phyloP scores from a whole-genome alignment of 2,329 filamentous ascomycete species.

The Cordyceps tenuipes region DNA sequence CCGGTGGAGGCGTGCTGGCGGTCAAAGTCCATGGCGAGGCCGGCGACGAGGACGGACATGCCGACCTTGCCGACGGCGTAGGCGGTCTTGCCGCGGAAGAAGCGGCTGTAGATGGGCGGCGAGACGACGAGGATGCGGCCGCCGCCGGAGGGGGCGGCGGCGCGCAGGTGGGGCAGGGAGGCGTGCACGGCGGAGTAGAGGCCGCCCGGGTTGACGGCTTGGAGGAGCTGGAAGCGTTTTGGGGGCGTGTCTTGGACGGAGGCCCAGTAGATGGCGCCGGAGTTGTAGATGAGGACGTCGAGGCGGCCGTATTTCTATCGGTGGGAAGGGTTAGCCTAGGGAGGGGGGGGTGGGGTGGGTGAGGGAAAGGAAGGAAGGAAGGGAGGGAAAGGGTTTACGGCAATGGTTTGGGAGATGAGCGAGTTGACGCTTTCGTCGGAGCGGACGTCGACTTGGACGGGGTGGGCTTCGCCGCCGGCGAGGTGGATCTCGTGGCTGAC shows the following conservation, averaged over 20 bases:
- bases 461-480: constrained; percentile 53
- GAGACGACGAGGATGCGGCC: constrained; percentile 70
- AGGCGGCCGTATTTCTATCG: constrained; percentile 49
- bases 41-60: constrained; percentile 76
- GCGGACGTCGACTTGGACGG: constrained; percentile 64
- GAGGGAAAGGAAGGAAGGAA: neutral
- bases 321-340: no score
- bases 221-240: constrained; percentile 72
- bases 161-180: constrained; percentile 53
- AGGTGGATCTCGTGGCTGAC: constrained; percentile 66
- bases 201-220: constrained; percentile 65
- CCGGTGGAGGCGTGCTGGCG: constrained; percentile 52
- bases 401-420: constrained; percentile 52
- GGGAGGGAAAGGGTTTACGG: constrained; percentile 13
- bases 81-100: constrained; percentile 78
- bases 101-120: constrained; percentile 77
- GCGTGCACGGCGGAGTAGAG: constrained; percentile 66
- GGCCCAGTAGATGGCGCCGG: constrained; percentile 79
- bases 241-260: constrained; percentile 63
- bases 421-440: constrained; percentile 50
- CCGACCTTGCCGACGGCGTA: constrained; percentile 73
- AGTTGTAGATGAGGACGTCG: constrained; percentile 74
- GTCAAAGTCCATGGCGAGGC: constrained; percentile 72
- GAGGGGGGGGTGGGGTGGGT: neutral
- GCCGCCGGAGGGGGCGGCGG: constrained; percentile 24